Base-by-base conservation (phyloP, 1,284 basidiomycete species). In the Leccinum griseonigrum region DNA sequence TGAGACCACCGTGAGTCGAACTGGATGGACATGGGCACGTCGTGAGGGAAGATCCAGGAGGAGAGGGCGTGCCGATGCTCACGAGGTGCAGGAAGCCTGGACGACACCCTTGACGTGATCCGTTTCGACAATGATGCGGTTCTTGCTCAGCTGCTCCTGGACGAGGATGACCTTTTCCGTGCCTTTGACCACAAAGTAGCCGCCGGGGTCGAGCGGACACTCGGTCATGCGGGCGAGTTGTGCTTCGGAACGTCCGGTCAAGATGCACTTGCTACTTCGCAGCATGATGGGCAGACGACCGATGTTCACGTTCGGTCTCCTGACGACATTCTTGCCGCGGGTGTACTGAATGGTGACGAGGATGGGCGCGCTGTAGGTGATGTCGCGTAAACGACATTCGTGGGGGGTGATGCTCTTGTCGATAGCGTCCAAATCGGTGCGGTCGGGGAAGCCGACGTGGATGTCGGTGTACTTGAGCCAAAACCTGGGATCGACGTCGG, bases 151-250 rank as follows among this genome's bases (percentile, higher is more conserved):
- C 78, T 99, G 97, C 76, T 99, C 98, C 76, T 99, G 97, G 2
- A 99, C 97, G 62, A 99, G 83, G 67, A 99, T 99, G 70, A 99
- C 97, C 80, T 99, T 99, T 78, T 99, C 97, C 18, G 98, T 99
- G 13, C 97, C 97, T 76, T 97, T 98, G 58, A 99, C 97, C 61
- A 99, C 92, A 77, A 99, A 99, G 76, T 99, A 99, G 7, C 97
- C 97, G 22, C 97, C 97, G 3, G 97, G 97, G 78, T 99, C 98
- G 62, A 99, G 81, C 0, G 97, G 97, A 74, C 97, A 99, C 76
- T 99, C 97, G 34, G 86, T 90, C 93, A 98, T 96, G 55, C 86
- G 83, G 22, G 95, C 96, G 16, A 99, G 82, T 68, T 96, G 87
- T 26, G 85, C 84, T 63, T 96, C 92, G 14, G 80, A 86, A 70